Base-by-base conservation (phyloP, 2,329 filamentous ascomycete genomes). In the Penicillium sp. region DNA sequence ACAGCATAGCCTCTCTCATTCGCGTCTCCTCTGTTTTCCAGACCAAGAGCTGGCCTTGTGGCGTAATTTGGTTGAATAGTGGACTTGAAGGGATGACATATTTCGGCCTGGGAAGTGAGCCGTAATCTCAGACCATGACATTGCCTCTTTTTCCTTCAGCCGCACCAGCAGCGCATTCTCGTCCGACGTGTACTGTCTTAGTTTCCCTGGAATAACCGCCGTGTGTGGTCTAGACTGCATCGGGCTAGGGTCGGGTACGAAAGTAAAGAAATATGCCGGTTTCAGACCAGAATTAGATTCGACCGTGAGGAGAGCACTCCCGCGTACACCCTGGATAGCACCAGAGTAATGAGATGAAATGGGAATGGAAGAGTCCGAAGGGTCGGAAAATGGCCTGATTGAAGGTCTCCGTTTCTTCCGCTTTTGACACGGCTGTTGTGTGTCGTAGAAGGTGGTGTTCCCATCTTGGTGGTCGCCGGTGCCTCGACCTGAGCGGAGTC, bases 11-110 rank as follows among this genome's bases (percentile, higher is more conserved):
- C 46, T 25, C 33, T 53, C 49, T 54, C 5, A 54, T 51, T 54
- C 1, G 51, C 51, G 35, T 54, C 11, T 49, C 33, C 4, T 57
- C 27, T 26, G 42, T 48, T 8, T 57, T 48, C 47, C 15, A 57
- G 51, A 51, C 46, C 42, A 31, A 54, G 42, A 54, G 20, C 46
- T 51, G 31, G 55, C 35, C 43, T 54, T 54, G 5, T 47, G 22
- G 43, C 51, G 48, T 56, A 59, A 56, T 57, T 61, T 59, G 20
- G 54, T 61, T 52, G 27, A 61, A 56, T 61, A 57, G 27, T 61
- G 35, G n/a, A 59, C 59, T 59, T 59, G 14, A 56, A 55, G 54
- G 20, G 49, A 57, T 53, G 35, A 55, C 23, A 47, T 51, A 35
- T 57, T 55, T 57, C 54, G 45, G 22, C 44, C 57, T 41, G 15